These are phyloP conservation scores for Aureobasidium sp. DNA, from an alignment of 2,329 filamentous ascomycete genomes.

Conservation along the genomic window DNA sequence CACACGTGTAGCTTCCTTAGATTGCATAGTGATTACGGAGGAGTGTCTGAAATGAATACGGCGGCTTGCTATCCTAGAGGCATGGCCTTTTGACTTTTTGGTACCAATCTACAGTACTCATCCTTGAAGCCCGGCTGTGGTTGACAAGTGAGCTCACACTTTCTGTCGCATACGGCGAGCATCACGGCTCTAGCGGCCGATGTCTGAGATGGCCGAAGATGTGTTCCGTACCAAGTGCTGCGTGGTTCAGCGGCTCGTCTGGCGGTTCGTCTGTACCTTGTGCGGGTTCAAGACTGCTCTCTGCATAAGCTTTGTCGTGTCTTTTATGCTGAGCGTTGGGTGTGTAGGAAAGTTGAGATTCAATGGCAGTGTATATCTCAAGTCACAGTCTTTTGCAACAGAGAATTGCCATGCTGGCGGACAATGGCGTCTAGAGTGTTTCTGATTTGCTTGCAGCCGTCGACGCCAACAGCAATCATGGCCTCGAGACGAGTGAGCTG, in stretches of 20 bases:
- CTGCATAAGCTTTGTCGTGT: background rate
- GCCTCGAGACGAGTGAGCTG: constrained; percentile 74
- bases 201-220: background rate
- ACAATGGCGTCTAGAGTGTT: constrained; percentile 74
- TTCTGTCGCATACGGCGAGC: background rate
- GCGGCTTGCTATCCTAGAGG: background rate
- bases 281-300: background rate
- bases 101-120: background rate
- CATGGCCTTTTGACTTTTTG: background rate
- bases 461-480: constrained; percentile 85
- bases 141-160: background rate
- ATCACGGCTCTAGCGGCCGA: background rate
- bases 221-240: background rate
- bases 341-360: background rate
- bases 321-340: background rate
- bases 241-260: background rate
- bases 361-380: background rate
- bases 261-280: background rate
- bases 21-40: too few relatives aligned
- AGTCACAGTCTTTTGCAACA: constrained; percentile 38
- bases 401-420: constrained; percentile 56
- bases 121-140: background rate
- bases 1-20: too few relatives aligned
- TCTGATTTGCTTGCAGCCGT: constrained; percentile 81
- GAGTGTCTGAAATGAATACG: too few relatives aligned